Evolutionary conservation across 805 yeast genomes (phyloP).

Genomic region (Candida ulmi): DNA sequence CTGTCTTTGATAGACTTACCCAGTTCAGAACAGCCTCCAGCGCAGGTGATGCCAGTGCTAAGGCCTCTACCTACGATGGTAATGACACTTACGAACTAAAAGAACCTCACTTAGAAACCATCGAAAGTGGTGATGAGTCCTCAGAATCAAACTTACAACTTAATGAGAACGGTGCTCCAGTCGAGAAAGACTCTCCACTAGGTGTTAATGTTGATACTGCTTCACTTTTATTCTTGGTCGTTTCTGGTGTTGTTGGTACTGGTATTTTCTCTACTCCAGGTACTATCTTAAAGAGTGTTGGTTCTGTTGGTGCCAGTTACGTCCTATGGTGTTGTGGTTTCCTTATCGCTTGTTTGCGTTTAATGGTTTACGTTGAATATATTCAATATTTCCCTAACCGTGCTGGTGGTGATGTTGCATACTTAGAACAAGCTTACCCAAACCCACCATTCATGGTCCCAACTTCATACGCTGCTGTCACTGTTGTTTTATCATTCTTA

Average conservation of each 20-base stretch:
- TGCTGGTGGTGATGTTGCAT: slow-evolving; percentile 34
- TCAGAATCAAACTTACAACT: slow-evolving; percentile 1
- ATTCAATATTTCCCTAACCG: slow-evolving; percentile 33
- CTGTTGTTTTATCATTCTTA: slow-evolving; percentile 30
- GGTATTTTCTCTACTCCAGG: slow-evolving; percentile 54
- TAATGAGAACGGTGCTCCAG: slow-evolving; percentile 33
- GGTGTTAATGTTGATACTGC: slow-evolving; percentile 38
- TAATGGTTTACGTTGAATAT: slow-evolving; percentile 35
- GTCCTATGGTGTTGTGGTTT: slow-evolving; percentile 39
- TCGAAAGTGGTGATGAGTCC: neutral
- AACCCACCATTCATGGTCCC: slow-evolving; percentile 30
- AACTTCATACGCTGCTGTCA: slow-evolving; percentile 33
- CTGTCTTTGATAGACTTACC: neutral
- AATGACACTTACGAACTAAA: neutral
- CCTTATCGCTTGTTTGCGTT: slow-evolving; percentile 31
- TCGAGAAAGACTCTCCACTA: slow-evolving; percentile 32
- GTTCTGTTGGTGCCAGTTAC: slow-evolving; percentile 38
- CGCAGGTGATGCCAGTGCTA: no score
- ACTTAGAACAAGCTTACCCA: slow-evolving; percentile 34
- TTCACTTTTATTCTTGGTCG: slow-evolving; percentile 48
- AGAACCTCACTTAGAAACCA: neutral
- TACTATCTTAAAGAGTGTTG: slow-evolving; percentile 36
- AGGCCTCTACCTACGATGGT: neutral
- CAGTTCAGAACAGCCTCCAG: neutral
- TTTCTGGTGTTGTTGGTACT: slow-evolving; percentile 53